phyloP scores from a whole-genome alignment of 768 basidiomycete species.

The Clathrus columnatus region DNA sequence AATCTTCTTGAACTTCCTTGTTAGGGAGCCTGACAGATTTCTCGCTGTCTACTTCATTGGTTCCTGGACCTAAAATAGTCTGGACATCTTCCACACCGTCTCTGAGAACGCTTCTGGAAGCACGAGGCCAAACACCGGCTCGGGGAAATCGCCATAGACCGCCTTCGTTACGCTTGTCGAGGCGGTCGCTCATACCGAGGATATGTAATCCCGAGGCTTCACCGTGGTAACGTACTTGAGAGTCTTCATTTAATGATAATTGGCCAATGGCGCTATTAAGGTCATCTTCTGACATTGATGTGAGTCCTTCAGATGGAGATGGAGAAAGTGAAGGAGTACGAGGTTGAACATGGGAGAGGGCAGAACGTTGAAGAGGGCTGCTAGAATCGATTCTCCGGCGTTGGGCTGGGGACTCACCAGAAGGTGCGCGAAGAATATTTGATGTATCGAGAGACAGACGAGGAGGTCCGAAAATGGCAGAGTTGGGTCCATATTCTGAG shows the following conservation, averaged over 20 bases:
- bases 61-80: background rate
- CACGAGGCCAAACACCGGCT: slow-evolving; percentile 81
- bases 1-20: slow-evolving; percentile 36
- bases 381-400: background rate
- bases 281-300: slow-evolving; percentile 24
- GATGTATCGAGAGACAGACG: slow-evolving; percentile 2
- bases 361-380: background rate
- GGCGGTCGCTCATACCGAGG: slow-evolving; percentile 50
- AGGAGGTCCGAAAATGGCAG: background rate
- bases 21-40: background rate
- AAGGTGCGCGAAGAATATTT: background rate
- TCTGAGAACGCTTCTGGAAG: slow-evolving; percentile 6
- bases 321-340: background rate
- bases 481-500: background rate
- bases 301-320: slow-evolving; percentile 1
- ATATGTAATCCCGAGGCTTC: slow-evolving; percentile 77
- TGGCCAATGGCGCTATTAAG: slow-evolving; percentile 73
- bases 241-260: slow-evolving; percentile 79
- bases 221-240: slow-evolving; percentile 79
- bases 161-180: slow-evolving; percentile 61
- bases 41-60: background rate
- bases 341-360: background rate
- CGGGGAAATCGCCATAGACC: slow-evolving; percentile 83
- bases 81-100: slow-evolving; percentile 14
- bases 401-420: background rate